A percentile compares a stretch with the other conserved stretches of the same genome.
These are phyloP conservation scores for Acanthamoeba sp. DNA, from an alignment of 208 protist genomes.

Conservation along the genomic window DNA sequence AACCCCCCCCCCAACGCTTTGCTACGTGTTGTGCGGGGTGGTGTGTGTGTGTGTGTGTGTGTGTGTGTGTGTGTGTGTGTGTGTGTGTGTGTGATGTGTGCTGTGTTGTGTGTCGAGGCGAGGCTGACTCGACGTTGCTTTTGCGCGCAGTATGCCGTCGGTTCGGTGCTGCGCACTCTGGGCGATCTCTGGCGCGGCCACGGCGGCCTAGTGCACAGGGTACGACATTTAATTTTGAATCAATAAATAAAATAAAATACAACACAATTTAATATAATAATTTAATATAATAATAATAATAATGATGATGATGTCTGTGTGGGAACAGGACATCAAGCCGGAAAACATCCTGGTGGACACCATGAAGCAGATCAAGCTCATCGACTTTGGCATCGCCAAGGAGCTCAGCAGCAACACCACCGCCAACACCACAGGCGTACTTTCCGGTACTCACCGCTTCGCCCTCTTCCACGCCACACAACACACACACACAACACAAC, in stretches of 20 bases:
- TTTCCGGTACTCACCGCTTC: neutral
- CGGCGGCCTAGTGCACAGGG: neutral
- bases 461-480: neutral
- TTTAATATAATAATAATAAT: too few species aligned
- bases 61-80: neutral
- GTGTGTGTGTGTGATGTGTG: too few species aligned
- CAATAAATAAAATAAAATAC: too few species aligned
- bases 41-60: neutral
- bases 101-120: neutral
- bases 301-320: neutral
- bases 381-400: conserved; percentile 55
- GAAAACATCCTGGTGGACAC: conserved; percentile 38
- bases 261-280: too few species aligned
- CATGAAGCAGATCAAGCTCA: conserved; percentile 29
- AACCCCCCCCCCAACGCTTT: neutral
- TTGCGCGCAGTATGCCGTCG: neutral
- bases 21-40: neutral
- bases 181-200: neutral
- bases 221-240: too few species aligned
- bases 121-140: neutral
- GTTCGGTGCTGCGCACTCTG: conserved; percentile 11
- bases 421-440: neutral
- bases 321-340: neutral
- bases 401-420: neutral
- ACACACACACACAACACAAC: neutral